A percentile compares a stretch with the other conserved stretches of the same genome.
Evolutionary conservation across 1,284 basidiomycete species (phyloP).

Genomic region (Ceratobasidium sp.): DNA sequence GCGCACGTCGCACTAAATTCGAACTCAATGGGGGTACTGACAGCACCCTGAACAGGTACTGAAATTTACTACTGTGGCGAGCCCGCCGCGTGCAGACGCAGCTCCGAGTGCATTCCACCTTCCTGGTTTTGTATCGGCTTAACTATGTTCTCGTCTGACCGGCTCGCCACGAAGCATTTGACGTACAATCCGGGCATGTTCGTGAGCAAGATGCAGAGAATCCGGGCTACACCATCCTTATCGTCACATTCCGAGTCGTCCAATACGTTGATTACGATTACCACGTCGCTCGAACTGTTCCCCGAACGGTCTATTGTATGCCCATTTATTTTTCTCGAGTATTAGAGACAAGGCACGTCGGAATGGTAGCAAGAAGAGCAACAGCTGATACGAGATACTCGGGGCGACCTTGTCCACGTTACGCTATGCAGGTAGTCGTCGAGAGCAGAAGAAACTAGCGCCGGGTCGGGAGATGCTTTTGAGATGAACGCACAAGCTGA

Average conservation of each 20-base stretch:
- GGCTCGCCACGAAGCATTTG: slow-evolving; percentile 7
- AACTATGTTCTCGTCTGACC: slow-evolving; percentile 8
- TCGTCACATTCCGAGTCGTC: slow-evolving; percentile 12
- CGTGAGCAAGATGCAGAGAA: neutral
- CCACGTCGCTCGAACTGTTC: slow-evolving; percentile 1
- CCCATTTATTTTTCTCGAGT: neutral
- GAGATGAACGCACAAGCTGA: neutral
- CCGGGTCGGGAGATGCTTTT: neutral
- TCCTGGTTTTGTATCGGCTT: neutral
- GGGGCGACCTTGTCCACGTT: neutral
- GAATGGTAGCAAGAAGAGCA: neutral
- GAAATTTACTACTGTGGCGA: no score
- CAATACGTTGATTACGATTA: neutral
- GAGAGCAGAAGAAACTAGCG: slow-evolving; percentile 20
- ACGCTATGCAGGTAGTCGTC: neutral
- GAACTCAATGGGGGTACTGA: no score
- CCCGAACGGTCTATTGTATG: neutral
- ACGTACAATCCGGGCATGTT: neutral
- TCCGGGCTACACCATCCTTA: neutral
- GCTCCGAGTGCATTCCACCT: neutral
- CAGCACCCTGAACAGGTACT: no score
- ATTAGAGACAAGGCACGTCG: neutral
- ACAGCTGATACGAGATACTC: slow-evolving; percentile 8
- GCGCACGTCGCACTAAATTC: no score
- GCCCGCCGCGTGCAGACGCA: slow-evolving; percentile 7